These are phyloP conservation scores for Candida pseudofarinosa DNA, from an alignment of 805 yeast species.

Conservation along the genomic window DNA sequence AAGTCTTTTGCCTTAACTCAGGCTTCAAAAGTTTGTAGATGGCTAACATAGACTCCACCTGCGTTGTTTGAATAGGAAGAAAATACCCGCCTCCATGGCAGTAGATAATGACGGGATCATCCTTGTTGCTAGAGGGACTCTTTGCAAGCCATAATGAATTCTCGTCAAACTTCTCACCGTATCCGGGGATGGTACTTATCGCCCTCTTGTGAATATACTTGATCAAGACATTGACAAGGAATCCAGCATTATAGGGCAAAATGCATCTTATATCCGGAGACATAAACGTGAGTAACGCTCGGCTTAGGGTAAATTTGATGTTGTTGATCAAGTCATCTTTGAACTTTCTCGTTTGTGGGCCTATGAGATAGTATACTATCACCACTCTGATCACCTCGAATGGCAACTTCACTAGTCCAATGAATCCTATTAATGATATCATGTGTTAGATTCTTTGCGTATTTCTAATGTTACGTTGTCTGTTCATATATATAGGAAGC, in stretches of 20 bases:
- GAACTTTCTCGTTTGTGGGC: slow-evolving; percentile 9
- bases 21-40: slow-evolving; percentile 26
- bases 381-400: slow-evolving; percentile 8
- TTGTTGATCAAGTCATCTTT: slow-evolving; percentile 8
- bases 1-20: slow-evolving; percentile 11
- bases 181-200: slow-evolving; percentile 19
- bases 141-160: slow-evolving; percentile 33
- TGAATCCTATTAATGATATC: slow-evolving; percentile 5
- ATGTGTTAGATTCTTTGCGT: no score
- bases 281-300: slow-evolving; percentile 12
- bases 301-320: slow-evolving; percentile 11
- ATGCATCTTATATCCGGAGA: slow-evolving; percentile 10
- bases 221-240: slow-evolving; percentile 10
- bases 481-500: neutral
- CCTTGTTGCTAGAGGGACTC: slow-evolving; percentile 18
- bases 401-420: slow-evolving; percentile 11
- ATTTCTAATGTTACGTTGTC: no score
- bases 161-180: slow-evolving; percentile 28
- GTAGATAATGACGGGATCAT: slow-evolving; percentile 30
- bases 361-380: slow-evolving; percentile 1
- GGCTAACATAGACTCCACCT: slow-evolving; percentile 25
- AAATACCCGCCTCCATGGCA: slow-evolving; percentile 41
- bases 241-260: slow-evolving; percentile 7
- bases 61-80: slow-evolving; percentile 26
- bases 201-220: slow-evolving; percentile 1